Conservation (phyloP, 2,329 filamentous ascomycete species). For the Talaromyces sp. region DNA sequence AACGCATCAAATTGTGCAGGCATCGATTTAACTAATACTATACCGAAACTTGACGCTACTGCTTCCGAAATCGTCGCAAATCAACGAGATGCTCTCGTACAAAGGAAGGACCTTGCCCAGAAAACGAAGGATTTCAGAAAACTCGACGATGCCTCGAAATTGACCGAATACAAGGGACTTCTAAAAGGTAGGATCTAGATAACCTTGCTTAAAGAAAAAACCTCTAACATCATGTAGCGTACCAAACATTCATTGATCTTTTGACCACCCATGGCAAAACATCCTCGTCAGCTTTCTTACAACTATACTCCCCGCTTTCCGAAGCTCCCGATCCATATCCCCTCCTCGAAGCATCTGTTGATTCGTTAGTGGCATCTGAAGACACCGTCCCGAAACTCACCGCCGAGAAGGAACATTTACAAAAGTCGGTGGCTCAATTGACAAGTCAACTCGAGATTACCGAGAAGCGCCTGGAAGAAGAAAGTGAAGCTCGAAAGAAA, state of each 20-base stretch:
- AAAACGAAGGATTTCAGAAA: constrained; percentile 99
- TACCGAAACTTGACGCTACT: constrained; percentile 82
- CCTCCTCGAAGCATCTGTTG: constrained; percentile 90
- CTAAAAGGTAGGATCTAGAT: constrained; percentile 65
- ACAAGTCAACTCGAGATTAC: constrained; percentile 79
- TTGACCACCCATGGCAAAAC: constrained; percentile 94
- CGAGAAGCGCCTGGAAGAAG: constrained; percentile 74
- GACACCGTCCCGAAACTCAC: constrained; percentile 86
- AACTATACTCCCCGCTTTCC: constrained; percentile 86
- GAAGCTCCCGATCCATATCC: constrained; percentile 97
- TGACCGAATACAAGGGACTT: constrained; percentile 82
- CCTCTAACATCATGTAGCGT: constrained; percentile 57
- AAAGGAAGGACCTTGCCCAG: constrained; percentile 95
- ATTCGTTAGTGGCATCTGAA: constrained; percentile 86
- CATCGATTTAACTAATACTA: constrained; percentile 79
- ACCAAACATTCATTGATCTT: constrained; percentile 95
- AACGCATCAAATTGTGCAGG: constrained; percentile 49
- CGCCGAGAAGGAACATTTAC: constrained; percentile 85
- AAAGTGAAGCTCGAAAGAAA: constrained; percentile 68
- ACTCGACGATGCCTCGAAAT: constrained; percentile 80
- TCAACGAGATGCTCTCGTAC: constrained; percentile 91
- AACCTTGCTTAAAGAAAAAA: neutral
- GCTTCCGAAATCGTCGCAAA: constrained; percentile 93
- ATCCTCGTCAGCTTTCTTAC: constrained; percentile 87
- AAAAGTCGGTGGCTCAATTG: constrained; percentile 70